These are phyloP conservation scores for Metschnikowia reukaufii DNA, from an alignment of 805 yeast genomes.

Conservation along the genomic window DNA sequence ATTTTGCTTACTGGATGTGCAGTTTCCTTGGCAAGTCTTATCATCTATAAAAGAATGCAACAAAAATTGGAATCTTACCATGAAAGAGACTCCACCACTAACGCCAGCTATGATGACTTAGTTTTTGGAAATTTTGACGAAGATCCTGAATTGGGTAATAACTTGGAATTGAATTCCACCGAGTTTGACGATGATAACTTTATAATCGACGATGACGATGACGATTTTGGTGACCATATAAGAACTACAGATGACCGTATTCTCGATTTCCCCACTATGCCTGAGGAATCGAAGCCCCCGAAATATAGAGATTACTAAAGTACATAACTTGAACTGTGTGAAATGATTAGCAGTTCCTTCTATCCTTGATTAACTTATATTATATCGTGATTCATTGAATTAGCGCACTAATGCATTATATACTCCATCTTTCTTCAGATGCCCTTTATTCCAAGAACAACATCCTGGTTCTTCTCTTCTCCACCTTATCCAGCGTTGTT, in stretches of 20 bases:
- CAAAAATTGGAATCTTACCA: conserved; percentile 33
- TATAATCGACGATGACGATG: conserved; percentile 39
- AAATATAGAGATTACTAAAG: conserved; percentile 9
- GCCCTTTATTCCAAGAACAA: conserved; percentile 30
- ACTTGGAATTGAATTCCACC: conserved; percentile 37
- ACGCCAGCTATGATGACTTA: conserved; percentile 29
- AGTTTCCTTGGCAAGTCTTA: conserved; percentile 59
- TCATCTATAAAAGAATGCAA: conserved; percentile 61
- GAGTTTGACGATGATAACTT: conserved; percentile 43
- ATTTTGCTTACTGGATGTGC: conserved; percentile 56
- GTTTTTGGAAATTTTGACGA: conserved; percentile 44
- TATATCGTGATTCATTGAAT: conserved; percentile 2
- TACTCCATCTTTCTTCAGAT: not conserved
- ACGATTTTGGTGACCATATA: conserved; percentile 10
- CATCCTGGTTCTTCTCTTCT: conserved; percentile 45
- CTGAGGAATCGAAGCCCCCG: not conserved
- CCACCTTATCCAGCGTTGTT: conserved; percentile 34
- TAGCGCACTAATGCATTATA: not conserved
- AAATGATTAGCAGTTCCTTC: not conserved
- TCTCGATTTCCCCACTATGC: not conserved
- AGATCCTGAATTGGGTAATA: conserved; percentile 30
- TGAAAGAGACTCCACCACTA: conserved; percentile 8
- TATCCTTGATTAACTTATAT: not conserved
- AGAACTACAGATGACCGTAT: conserved; percentile 1
- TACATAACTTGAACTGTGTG: not conserved